Conservation (phyloP, 768 basidiomycete genomes). For the Asterophora parasitica region DNA sequence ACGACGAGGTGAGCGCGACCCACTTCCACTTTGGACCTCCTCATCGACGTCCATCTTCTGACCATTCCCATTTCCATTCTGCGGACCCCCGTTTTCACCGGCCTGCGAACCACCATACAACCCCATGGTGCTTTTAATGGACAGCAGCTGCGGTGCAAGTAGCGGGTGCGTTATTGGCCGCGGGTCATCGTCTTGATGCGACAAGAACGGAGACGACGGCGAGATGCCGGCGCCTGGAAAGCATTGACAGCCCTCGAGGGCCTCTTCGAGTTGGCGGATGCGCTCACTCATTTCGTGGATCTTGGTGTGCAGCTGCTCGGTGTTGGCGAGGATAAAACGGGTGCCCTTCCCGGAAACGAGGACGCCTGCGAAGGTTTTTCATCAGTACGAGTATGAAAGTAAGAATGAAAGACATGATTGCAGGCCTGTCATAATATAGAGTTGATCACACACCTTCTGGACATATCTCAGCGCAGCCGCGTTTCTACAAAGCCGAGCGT, state of each 20-base stretch:
- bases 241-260: conserved; percentile 32
- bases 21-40: not conserved
- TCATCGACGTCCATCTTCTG: conserved; percentile 19
- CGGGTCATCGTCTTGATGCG: not conserved
- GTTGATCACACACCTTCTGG: conserved; percentile 44
- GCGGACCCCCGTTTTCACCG: conserved; percentile 6
- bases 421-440: too few species aligned
- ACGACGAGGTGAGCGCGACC: not conserved
- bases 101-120: conserved; percentile 36
- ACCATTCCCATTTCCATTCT: not conserved
- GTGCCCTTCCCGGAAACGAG: conserved; percentile 64
- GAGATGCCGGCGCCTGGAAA: not conserved
- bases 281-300: conserved; percentile 66
- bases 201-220: not conserved
- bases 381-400: not conserved
- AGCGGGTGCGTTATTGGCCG: conserved; percentile 39
- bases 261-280: conserved; percentile 58
- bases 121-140: conserved; percentile 54
- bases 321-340: conserved; percentile 64
- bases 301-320: conserved; percentile 59
- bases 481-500: conserved; percentile 36
- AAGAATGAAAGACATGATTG: too few species aligned
- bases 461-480: conserved; percentile 63
- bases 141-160: conserved; percentile 41
- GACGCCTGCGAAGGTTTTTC: conserved; percentile 36